Evolutionary conservation across 2,329 filamentous ascomycete genomes (phyloP), one percentile per base, ranked within the genome.

Genomic region (Thielaviopsis cerberus): DNA sequence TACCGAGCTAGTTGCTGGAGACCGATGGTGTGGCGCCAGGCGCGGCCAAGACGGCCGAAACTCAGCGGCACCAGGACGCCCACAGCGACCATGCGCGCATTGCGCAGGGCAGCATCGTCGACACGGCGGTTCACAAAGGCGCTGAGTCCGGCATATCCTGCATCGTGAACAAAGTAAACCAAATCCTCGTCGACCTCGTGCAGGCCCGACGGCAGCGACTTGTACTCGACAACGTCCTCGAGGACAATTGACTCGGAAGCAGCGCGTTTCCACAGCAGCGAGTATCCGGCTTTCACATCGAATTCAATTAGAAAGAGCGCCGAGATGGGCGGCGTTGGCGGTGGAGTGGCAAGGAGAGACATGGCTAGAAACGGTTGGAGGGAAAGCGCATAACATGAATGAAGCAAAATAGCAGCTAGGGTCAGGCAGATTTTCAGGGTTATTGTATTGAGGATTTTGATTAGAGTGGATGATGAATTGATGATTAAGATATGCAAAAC

Each of bases 191-290:
- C 76, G 22, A 97, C 88, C 59, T 88, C 86, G 71, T 98, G 92
- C 54, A 96, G 71, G 24, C 92, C 92, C 0, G 91, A 97, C 1
- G 92, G 92, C 53, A 98, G 77, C 62, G 88, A 94, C 72, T 96
- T 97, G 78, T 89, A 98, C 71, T 98, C 92, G 66, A 96, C 88
- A 24, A 86, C 82, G 58, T 88, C 88, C 64, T 94, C 87, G 54
- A 97, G 78, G 70, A 79, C 76, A 71, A 91, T 77, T 54, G 80
- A 82, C 15, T 81, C 75, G 1, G 81, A 71, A 13, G 84, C 80
- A 22, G 59, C 55, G 63, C 80, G 82, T 69, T 94, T 88, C 92
- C 92, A 97, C 37, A 82, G 81, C 67, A 97, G 85, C 52, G 88
- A 94, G 71, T 84, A 94, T 74, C 89, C 89, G 66, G 88, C 85